These are phyloP conservation scores for Cyclotella choctawhatcheeana DNA, from an alignment of 108 stramenopile species.

Conservation along the genomic window DNA sequence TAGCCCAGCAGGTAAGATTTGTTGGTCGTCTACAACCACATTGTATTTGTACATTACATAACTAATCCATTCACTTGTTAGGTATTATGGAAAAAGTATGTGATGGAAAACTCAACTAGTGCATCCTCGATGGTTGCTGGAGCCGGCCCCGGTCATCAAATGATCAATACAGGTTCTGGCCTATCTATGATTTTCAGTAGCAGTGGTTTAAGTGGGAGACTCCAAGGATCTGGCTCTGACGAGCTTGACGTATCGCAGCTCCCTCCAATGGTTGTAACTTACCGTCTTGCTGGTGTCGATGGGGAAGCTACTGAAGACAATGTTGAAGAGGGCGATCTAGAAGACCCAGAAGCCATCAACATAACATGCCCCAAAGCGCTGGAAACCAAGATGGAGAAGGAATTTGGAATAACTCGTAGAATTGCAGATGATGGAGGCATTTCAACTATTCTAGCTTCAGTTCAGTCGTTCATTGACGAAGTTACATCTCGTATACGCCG, in stretches of 20 bases:
- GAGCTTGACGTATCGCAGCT: conserved; percentile 7
- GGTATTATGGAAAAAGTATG: conserved; percentile 70
- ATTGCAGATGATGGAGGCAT: conserved; percentile 61
- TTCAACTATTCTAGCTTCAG: conserved; percentile 63
- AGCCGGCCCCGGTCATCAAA: conserved; percentile 51
- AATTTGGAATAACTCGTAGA: conserved; percentile 75
- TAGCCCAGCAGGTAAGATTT: conserved; percentile 61
- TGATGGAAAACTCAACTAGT: conserved; percentile 46
- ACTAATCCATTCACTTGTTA: background rate
- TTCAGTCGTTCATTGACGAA: conserved; percentile 59
- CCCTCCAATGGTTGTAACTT: conserved; percentile 62
- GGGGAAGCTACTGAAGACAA: conserved; percentile 91
- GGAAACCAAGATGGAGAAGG: conserved; percentile 72
- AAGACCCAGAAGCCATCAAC: conserved; percentile 75
- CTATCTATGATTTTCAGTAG: conserved; percentile 75
- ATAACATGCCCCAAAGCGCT: conserved; percentile 43
- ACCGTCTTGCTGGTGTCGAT: conserved; percentile 84
- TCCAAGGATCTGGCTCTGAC: conserved; percentile 11
- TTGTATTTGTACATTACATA: background rate
- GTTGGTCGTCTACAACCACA: too few relatives aligned
- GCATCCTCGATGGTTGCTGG: conserved; percentile 62
- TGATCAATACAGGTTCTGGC: conserved; percentile 60
- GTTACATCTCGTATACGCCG: conserved; percentile 68
- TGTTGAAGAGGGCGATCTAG: conserved; percentile 59
- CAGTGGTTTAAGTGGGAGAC: conserved; percentile 29